These are phyloP conservation scores for Micromonas pusilla DNA, from an alignment of 139 green algal species.

Conservation along the genomic window DNA sequence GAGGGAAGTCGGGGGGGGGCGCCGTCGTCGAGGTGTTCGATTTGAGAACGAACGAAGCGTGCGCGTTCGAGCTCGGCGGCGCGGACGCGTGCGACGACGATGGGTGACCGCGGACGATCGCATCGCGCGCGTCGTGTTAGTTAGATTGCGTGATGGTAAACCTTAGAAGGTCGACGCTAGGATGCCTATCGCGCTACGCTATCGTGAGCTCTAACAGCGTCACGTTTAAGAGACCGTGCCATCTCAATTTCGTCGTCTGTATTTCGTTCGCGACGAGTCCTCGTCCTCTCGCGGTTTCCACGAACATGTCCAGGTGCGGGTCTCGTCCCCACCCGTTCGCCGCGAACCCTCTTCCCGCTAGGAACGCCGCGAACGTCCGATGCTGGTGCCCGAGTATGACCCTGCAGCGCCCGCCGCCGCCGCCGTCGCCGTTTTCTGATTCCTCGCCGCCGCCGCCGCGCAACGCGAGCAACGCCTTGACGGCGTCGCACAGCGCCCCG, in stretches of 20 bases:
- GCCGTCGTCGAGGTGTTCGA: not conserved
- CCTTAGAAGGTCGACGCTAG: too few species aligned
- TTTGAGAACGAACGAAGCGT: not conserved
- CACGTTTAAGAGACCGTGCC: conserved; percentile 1
- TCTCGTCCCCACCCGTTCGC: not conserved
- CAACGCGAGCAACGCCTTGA: conserved; percentile 6
- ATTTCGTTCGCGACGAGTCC: conserved; percentile 2
- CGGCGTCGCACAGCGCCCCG: conserved; percentile 17
- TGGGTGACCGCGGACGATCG: not conserved
- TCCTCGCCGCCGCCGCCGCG: not conserved
- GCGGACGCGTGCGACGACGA: not conserved
- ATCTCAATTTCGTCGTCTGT: not conserved
- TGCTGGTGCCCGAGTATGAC: conserved; percentile 28
- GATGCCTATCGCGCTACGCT: not conserved
- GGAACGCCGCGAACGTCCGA: not conserved
- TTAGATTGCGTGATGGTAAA: not conserved
- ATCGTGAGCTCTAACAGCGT: not conserved
- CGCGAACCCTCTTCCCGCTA: conserved; percentile 1
- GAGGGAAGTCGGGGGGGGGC: not conserved
- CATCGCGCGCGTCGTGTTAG: not conserved
- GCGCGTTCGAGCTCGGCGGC: not conserved
- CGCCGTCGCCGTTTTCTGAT: not conserved
- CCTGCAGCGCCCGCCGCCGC: not conserved
- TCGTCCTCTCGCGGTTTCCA: not conserved
- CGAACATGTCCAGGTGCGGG: conserved; percentile 12